These are phyloP conservation scores for Gigaspora rosea DNA, from an alignment of 192 early-diverging fungal species.

Conservation along the genomic window DNA sequence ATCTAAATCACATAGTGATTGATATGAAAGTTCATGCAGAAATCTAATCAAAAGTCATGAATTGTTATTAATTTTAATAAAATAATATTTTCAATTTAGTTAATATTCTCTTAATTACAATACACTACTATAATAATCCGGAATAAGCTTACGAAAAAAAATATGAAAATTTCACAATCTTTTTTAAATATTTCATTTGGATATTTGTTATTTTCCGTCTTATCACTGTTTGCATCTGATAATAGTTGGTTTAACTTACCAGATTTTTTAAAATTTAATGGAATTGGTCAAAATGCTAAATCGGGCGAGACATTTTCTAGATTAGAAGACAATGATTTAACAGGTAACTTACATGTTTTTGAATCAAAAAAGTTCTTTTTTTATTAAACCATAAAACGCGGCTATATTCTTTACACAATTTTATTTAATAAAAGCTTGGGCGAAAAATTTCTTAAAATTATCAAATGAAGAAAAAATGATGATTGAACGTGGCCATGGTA, in stretches of 20 bases:
- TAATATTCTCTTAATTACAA: too few species aligned
- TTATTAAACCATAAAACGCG: not conserved
- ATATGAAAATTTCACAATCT: too few species aligned
- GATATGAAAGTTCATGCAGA: too few species aligned
- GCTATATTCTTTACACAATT: not conserved
- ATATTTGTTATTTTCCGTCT: not conserved
- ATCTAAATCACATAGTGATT: too few species aligned
- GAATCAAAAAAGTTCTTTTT: not conserved
- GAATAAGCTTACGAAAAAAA: too few species aligned
- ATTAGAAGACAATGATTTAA: not conserved
- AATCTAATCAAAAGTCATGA: too few species aligned
- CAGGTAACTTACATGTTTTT: not conserved
- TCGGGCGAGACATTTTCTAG: not conserved
- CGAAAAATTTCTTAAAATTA: constrained; percentile 18
- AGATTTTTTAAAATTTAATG: not conserved
- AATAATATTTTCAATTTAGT: too few species aligned
- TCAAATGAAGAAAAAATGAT: constrained; percentile 28
- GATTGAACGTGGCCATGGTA: constrained; percentile 25
- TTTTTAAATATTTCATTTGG: too few species aligned
- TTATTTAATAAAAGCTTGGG: constrained; percentile 11
- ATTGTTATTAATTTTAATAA: too few species aligned
- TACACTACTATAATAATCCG: too few species aligned
- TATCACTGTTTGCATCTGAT: not conserved
- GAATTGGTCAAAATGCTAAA: not conserved
- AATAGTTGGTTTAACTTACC: not conserved